A percentile compares a stretch with the other conserved stretches of the same genome.
Evolutionary conservation across 345 rosid genomes (phyloP).

Genomic region (Kernera saxatilis): DNA sequence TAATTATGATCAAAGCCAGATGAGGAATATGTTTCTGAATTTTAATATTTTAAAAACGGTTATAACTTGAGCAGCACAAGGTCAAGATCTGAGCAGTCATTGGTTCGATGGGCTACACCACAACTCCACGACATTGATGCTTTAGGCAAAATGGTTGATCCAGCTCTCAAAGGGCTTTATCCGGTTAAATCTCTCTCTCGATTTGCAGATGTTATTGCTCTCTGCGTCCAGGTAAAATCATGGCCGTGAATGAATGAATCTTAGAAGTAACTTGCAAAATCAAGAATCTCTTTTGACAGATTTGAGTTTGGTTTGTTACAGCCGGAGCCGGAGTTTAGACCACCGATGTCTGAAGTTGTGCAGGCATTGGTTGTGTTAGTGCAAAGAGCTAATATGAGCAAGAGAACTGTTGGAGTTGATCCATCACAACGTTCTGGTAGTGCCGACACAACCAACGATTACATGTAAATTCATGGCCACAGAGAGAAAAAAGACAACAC

Average conservation of each 20-base stretch:
- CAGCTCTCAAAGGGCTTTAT: constrained; percentile 82
- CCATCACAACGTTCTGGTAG: constrained; percentile 24
- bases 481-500: neutral
- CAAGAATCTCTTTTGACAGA: neutral
- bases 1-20: neutral
- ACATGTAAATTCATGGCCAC: constrained; percentile 23
- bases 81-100: constrained; percentile 82
- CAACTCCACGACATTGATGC: constrained; percentile 99
- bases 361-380: constrained; percentile 86
- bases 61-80: constrained; percentile 53
- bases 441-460: constrained; percentile 24
- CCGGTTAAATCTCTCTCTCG: constrained; percentile 96
- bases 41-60: neutral
- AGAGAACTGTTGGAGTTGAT: constrained; percentile 74
- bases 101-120: constrained; percentile 99
- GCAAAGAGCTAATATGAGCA: constrained; percentile 97
- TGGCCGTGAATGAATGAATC: neutral
- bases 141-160: constrained; percentile 90
- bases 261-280: neutral
- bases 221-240: constrained; percentile 86
- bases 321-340: constrained; percentile 97
- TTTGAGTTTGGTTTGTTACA: constrained; percentile 26
- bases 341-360: constrained; percentile 97
- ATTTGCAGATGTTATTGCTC: constrained; percentile 96
- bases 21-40: neutral